Evolutionary conservation across 805 yeast genomes (phyloP), one percentile per base, ranked within the genome.

Genomic region (Cyberlindnera sargentensis): DNA sequence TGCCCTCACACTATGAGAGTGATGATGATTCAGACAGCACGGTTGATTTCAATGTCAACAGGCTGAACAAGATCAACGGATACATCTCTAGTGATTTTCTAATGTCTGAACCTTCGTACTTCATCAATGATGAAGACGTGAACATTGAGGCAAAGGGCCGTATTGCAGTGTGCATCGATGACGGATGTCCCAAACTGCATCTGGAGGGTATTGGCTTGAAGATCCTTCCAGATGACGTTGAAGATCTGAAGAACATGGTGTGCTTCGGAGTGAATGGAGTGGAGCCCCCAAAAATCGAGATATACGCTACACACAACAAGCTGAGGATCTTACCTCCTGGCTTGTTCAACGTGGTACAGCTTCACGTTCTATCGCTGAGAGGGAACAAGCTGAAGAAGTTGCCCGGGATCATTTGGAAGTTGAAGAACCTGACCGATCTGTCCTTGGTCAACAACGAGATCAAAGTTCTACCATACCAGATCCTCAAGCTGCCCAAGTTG

Each of bases 241-340:
- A 70, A 40, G 86, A 80, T 54, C 62, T 80, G 48, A 70, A 75
- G 51, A 69, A 78, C 43, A 58, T 78, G 51, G 79, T 78, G n/a
- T 68, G 71, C 44, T 70, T 68, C 48, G 64, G 61, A 5, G 47
- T 52, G 1, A 49, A 51, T 8, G 68, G 66, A 0, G 56, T 69
- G 4, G 55, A 56, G n/a, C 54, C 58, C 25, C 71, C 74, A 1
- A 41, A 51, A 6, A 48, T 70, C 34, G 78, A 79, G 46, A 61
- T 80, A 4, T 77, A 73, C 52, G 69, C 78, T 4, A 64, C 76
- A 3, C 68, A 73, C 39, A 80, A 80, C 56, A 64, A 66, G 33
- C 51, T 80, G 10, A 59, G 72, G 34, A 64, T 69, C 0, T 57
- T 80, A 26, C 72, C 76, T 11, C 82, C 72, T 1, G 56, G 74